Percentiles rank a stretch among this genome's conserved stretches.
These are phyloP conservation scores for Serendipita sp. DNA, from an alignment of 768 basidiomycete species.

Conservation along the genomic window DNA sequence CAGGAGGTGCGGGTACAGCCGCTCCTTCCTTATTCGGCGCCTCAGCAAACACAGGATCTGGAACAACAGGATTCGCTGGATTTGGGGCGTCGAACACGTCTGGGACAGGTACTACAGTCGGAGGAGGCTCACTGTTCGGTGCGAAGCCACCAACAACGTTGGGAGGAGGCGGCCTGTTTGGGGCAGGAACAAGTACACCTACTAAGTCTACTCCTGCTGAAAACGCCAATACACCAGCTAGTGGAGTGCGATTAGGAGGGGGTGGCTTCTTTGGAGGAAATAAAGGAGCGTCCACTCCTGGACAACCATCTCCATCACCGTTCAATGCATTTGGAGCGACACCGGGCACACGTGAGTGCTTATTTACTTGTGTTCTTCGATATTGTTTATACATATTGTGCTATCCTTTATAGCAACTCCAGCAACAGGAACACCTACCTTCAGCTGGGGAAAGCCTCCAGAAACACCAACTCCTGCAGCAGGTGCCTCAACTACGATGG, in stretches of 20 bases:
- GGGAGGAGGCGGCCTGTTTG: background rate
- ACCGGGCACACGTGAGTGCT: background rate
- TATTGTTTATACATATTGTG: no score
- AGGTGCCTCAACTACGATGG: background rate
- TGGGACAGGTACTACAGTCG: constrained; percentile 11
- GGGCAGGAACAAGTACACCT: background rate
- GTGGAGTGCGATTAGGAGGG: background rate
- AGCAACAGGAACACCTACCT: background rate
- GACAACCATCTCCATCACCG: background rate
- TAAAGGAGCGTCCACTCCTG: constrained; percentile 10
- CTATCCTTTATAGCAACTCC: background rate
- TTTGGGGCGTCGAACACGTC: constrained; percentile 14
- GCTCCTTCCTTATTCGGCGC: constrained; percentile 17
- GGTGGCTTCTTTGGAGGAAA: constrained; percentile 17
- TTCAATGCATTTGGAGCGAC: background rate
- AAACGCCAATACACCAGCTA: background rate
- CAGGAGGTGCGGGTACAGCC: background rate
- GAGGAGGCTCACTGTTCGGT: constrained; percentile 18
- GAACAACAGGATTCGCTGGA: constrained; percentile 20
- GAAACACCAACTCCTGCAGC: background rate
- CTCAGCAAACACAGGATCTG: constrained; percentile 11
- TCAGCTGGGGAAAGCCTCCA: background rate
- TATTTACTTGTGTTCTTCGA: no score
- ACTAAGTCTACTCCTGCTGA: background rate
- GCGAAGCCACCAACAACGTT: constrained; percentile 6